Evolutionary conservation across 352 stramenopile genomes (phyloP), one percentile per base, ranked within the genome.

Genomic region (Pythium aquatile): DNA sequence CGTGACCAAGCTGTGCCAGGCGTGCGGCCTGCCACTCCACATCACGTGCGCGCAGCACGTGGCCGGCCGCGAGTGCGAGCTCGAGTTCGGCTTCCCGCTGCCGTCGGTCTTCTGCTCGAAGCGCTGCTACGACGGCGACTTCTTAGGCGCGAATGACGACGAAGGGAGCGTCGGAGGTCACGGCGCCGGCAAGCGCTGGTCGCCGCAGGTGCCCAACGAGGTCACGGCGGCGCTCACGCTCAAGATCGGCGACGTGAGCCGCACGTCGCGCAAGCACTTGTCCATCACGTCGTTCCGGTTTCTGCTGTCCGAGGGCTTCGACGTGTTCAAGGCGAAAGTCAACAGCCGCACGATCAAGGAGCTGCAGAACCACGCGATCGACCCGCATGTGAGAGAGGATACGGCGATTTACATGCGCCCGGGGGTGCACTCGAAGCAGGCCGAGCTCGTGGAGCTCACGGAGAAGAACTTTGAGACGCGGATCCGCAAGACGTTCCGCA

Each of bases 391-490:
- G 55, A 78, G 81, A 32, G 78, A 85, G 39, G 83, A 93, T 58
- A 35, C 40, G 24, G 79, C 81, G 16, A 74, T 93, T n/a, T 93
- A 93, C 75, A 91, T 93, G 66, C 76, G 76, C 3, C 85, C 85
- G 7, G 79, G 79, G 3, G 78, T 83, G 47, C 83, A 91, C 69
- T 91, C 85, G 30, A 93, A 91, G 63, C 85, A 93, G 66, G 75
- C 81, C n/a, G 85, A 91, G 61, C 76, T 91, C 52, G 83, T 93
- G 56, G 68, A 86, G 56, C 75, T 93, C 62, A 78, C 70, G 10
- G 61, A 77, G 28, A 64, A 52, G 32, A 93, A 91, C 66, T 93
- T 93, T 62, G 79, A 90, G 60, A 69, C 68, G 17, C 83, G 85
- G 32, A 78, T 93, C 55, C 74, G 78, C 60, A 78, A 85, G 55